These are phyloP conservation scores for Polychaeton citri DNA, from an alignment of 2,329 filamentous ascomycete genomes.

Conservation along the genomic window DNA sequence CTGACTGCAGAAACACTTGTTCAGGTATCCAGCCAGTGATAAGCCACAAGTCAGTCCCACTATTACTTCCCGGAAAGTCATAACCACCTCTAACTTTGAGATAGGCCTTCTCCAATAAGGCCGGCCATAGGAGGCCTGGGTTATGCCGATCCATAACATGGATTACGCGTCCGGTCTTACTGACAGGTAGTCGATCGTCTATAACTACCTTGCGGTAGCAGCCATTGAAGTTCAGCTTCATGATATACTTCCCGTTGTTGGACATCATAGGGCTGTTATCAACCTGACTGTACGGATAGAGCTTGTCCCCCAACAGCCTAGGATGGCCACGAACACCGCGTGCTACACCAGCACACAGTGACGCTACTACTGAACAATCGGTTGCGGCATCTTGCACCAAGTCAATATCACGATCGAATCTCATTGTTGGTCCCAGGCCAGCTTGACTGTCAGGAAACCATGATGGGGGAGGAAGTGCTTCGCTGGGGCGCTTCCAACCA, in stretches of 20 bases:
- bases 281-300: conserved; percentile 60
- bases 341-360: conserved; percentile 69
- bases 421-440: conserved; percentile 40
- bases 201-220: conserved; percentile 77
- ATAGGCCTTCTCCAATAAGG: conserved; percentile 89
- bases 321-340: conserved; percentile 55
- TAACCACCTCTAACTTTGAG: conserved; percentile 91
- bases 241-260: conserved; percentile 73
- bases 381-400: conserved; percentile 91
- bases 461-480: conserved; percentile 44
- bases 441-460: conserved; percentile 20
- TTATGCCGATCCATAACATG: conserved; percentile 82
- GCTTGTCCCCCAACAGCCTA: conserved; percentile 57
- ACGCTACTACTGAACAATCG: conserved; percentile 94
- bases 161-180: conserved; percentile 59
- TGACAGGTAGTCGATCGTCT: conserved; percentile 75
- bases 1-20: conserved; percentile 79
- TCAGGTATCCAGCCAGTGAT: conserved; percentile 95
- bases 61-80: conserved; percentile 95
- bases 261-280: conserved; percentile 50
- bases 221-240: conserved; percentile 92
- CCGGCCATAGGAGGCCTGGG: conserved; percentile 75
- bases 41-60: conserved; percentile 85
- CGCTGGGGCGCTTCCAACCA: conserved; percentile 66
- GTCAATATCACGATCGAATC: conserved; percentile 50